Evolutionary conservation across 352 stramenopile species (phyloP).

Genomic region (Pythium monospermum): DNA sequence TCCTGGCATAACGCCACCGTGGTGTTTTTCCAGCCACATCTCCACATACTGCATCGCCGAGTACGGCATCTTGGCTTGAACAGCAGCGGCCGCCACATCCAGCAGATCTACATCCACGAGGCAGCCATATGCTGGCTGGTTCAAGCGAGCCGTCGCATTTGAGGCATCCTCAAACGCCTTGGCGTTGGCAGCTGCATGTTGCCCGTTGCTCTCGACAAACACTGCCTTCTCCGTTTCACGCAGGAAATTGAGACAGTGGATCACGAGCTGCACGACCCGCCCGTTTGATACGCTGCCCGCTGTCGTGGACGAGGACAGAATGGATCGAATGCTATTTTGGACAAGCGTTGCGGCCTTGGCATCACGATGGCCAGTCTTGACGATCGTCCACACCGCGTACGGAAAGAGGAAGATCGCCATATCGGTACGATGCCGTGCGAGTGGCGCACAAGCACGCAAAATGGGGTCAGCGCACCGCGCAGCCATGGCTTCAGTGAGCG

Average conservation of each 20-base stretch:
- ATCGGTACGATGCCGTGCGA: conserved; percentile 40
- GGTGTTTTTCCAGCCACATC: conserved; percentile 70
- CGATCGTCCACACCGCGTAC: conserved; percentile 40
- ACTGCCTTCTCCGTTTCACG: conserved; percentile 66
- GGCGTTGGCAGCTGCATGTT: not conserved
- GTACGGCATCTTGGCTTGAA: conserved; percentile 81
- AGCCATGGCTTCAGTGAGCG: conserved; percentile 38
- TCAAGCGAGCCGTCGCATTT: conserved; percentile 6
- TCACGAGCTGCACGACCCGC: conserved; percentile 56
- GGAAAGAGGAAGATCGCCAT: conserved; percentile 78
- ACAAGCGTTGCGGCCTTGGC: conserved; percentile 21
- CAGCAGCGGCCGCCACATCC: conserved; percentile 52
- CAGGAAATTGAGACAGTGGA: conserved; percentile 79
- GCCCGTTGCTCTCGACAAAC: conserved; percentile 66
- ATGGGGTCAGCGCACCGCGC: conserved; percentile 35
- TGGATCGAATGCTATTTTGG: conserved; percentile 36
- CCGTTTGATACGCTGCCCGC: not conserved
- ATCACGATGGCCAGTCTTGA: conserved; percentile 17
- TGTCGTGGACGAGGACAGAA: conserved; percentile 21
- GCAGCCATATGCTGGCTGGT: conserved; percentile 46
- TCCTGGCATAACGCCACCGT: conserved; percentile 43
- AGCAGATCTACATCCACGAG: conserved; percentile 60
- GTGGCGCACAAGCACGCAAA: conserved; percentile 37
- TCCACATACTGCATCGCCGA: conserved; percentile 88
- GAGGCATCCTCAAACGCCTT: not conserved